These are phyloP conservation scores for Aureobasidium sp. DNA, from an alignment of 2,329 filamentous ascomycete species.

Conservation along the genomic window DNA sequence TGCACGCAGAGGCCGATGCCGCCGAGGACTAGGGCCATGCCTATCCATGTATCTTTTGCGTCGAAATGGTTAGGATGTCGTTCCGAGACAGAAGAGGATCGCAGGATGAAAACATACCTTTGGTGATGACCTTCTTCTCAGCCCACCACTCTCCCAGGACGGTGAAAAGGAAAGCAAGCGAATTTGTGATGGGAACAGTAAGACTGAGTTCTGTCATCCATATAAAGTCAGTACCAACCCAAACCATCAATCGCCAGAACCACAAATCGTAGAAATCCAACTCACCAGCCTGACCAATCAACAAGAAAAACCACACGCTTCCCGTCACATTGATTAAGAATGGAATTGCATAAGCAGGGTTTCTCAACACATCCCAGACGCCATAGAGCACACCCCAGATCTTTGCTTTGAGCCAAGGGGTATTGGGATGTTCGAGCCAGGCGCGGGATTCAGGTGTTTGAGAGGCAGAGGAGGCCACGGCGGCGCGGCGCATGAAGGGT, in stretches of 20 bases:
- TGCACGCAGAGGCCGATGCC: constrained; percentile 82
- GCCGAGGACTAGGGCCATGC: constrained; percentile 69
- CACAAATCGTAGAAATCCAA: constrained; percentile 21
- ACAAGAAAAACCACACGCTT: constrained; percentile 91
- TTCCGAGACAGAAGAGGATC: too few relatives aligned
- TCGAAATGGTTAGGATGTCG: constrained; percentile 12
- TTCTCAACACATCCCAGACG: constrained; percentile 68
- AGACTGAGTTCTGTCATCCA: constrained; percentile 70
- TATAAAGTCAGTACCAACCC: neutral
- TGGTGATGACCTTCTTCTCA: constrained; percentile 81
- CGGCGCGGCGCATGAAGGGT: constrained; percentile 79
- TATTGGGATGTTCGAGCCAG: constrained; percentile 36
- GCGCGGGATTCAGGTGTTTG: constrained; percentile 38
- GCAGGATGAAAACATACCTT: constrained; percentile 48
- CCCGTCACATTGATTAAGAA: constrained; percentile 84
- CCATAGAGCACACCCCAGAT: constrained; percentile 63
- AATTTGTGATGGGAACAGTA: constrained; percentile 92
- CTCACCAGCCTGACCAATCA: constrained; percentile 87
- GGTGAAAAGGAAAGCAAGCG: constrained; percentile 90
- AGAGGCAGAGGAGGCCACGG: constrained; percentile 49
- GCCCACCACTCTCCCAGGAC: constrained; percentile 93
- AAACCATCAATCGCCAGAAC: neutral
- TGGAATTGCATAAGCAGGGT: constrained; percentile 78
- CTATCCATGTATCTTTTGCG: constrained; percentile 66
- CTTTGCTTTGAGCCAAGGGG: constrained; percentile 57